These are phyloP conservation scores for Trifolium repens DNA, from an alignment of 306 rosid genomes.

Conservation along the genomic window DNA sequence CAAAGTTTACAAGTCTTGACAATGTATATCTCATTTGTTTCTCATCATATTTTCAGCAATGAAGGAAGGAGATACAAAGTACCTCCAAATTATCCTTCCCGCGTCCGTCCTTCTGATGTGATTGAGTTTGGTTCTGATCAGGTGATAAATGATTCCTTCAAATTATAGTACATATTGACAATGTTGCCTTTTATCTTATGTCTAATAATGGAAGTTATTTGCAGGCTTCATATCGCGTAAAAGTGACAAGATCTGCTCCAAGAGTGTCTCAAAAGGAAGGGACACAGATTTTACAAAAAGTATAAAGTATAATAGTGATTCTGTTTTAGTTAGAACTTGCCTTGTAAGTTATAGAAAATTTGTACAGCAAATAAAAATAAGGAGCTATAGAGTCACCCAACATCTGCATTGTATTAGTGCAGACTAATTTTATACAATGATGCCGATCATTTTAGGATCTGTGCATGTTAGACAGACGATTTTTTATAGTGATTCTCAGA, in stretches of 20 bases:
- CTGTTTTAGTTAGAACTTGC: constrained; percentile 9
- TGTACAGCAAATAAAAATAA: constrained; percentile 58
- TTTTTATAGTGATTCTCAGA: constrained; percentile 2
- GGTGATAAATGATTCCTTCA: constrained; percentile 49
- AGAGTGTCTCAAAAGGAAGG: constrained; percentile 40
- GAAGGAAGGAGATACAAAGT: constrained; percentile 69
- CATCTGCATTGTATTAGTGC: constrained; percentile 34
- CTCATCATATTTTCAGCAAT: constrained; percentile 52
- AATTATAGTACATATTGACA: not conserved
- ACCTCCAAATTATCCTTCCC: constrained; percentile 66
- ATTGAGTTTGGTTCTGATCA: constrained; percentile 81
- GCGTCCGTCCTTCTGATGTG: constrained; percentile 65
- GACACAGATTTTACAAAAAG: constrained; percentile 47
- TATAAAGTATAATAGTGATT: constrained; percentile 42
- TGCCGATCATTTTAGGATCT: constrained; percentile 33
- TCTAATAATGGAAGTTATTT: not conserved
- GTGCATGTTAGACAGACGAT: constrained; percentile 14
- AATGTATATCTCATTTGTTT: constrained; percentile 5
- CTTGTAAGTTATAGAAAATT: constrained; percentile 25
- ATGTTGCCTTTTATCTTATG: not conserved
- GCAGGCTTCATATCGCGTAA: constrained; percentile 83
- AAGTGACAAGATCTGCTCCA: constrained; percentile 63
- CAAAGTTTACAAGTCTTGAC: not conserved
- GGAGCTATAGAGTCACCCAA: constrained; percentile 34
- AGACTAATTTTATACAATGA: constrained; percentile 23